phyloP scores from a whole-genome alignment of 306 rosid species.

The Glycine latifolia region DNA sequence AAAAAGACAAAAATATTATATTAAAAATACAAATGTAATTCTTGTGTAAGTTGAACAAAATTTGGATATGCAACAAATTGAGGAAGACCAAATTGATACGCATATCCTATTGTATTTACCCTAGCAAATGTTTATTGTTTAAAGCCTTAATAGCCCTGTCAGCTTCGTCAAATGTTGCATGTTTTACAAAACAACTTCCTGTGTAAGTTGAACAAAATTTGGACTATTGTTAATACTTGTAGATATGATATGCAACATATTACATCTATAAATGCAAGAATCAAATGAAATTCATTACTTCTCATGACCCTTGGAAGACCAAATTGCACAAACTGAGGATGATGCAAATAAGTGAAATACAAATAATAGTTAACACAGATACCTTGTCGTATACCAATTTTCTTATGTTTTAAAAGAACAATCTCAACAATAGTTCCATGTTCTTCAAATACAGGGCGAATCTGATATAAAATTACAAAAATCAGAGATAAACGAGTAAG shows the following conservation, averaged over 20 bases:
- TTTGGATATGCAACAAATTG: no score
- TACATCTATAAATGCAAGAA: conserved; percentile 7
- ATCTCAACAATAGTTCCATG: conserved; percentile 80
- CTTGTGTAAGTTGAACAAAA: no score
- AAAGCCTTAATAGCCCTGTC: conserved; percentile 76
- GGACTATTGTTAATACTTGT: conserved; percentile 34
- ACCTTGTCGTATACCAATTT: conserved; percentile 84
- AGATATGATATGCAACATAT: conserved; percentile 31
- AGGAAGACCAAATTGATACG: no score
- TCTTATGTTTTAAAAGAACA: conserved; percentile 76
- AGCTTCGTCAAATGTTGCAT: conserved; percentile 74
- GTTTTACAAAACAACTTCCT: conserved; percentile 94
- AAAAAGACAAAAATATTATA: no score
- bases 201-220: conserved; percentile 49
- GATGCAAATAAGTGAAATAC: conserved; percentile 31
- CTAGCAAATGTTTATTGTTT: conserved; percentile 77
- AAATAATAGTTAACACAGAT: conserved; percentile 9
- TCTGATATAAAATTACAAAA: conserved; percentile 49
- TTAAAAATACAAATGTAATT: no score
- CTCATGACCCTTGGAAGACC: conserved; percentile 35
- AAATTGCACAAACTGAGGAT: conserved; percentile 28
- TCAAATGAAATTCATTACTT: conserved; percentile 25
- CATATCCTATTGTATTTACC: conserved; percentile 51
- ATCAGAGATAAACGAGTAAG: conserved; percentile 28
- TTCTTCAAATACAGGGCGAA: conserved; percentile 74